These are phyloP conservation scores for Candida rishiriensis DNA, from an alignment of 805 yeast species.

Conservation along the genomic window DNA sequence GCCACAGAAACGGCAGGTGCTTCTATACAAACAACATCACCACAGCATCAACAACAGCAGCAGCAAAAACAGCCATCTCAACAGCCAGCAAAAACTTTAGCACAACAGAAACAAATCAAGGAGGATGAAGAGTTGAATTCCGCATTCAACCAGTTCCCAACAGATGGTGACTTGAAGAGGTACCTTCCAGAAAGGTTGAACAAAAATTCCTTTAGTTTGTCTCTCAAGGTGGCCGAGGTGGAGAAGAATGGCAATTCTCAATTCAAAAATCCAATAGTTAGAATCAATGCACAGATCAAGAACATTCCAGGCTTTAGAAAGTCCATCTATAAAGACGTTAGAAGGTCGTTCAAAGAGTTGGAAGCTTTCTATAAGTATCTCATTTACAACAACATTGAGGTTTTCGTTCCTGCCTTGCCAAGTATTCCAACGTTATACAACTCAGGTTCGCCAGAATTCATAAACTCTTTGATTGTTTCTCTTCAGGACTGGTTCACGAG, in stretches of 20 bases:
- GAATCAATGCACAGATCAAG: slow-evolving; percentile 53
- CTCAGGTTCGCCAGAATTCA: slow-evolving; percentile 78
- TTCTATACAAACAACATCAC: slow-evolving; percentile 2
- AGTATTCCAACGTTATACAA: slow-evolving; percentile 72
- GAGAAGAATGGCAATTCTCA: slow-evolving; percentile 58
- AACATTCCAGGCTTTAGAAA: slow-evolving; percentile 78
- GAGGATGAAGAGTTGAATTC: slow-evolving; percentile 14
- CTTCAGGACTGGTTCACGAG: slow-evolving; percentile 88
- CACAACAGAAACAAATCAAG: slow-evolving; percentile 25
- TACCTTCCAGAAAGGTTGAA: slow-evolving; percentile 49
- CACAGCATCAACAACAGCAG: slow-evolving; percentile 2
- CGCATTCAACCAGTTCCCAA: slow-evolving; percentile 27
- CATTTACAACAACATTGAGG: slow-evolving; percentile 79
- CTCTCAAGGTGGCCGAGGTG: slow-evolving; percentile 57
- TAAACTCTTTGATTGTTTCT: slow-evolving; percentile 45
- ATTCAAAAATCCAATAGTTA: slow-evolving; percentile 73
- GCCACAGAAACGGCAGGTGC: not conserved
- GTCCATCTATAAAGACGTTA: slow-evolving; percentile 60
- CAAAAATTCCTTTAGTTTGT: slow-evolving; percentile 36
- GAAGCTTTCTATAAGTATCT: slow-evolving; percentile 72
- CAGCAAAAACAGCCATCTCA: not conserved
- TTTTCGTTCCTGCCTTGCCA: slow-evolving; percentile 89
- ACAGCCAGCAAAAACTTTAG: not conserved
- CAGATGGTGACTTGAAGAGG: slow-evolving; percentile 38
- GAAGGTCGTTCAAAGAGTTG: slow-evolving; percentile 79